Base-by-base conservation (phyloP, 306 rosid species). In the Hylodesmum podocarpum region DNA sequence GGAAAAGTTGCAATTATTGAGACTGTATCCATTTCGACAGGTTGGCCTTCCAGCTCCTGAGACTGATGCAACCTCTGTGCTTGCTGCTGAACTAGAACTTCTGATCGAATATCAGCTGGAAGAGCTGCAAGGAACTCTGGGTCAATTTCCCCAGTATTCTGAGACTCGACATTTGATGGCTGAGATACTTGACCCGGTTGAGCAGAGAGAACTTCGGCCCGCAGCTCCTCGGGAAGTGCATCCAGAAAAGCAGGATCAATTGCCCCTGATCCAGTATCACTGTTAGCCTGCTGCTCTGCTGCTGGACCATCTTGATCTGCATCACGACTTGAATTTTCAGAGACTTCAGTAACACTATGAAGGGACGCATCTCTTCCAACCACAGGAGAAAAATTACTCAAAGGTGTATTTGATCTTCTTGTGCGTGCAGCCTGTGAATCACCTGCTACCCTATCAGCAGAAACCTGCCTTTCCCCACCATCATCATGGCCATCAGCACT, bases 101-200 rank as follows among this genome's bases (percentile, higher is more conserved):
- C 98, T 15, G 97, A 96, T 83, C 98, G 93, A 74, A 96, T 96
- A 78, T 96, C 99, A 11, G 94, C 87, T 2, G 99, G 99, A 74
- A 96, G 99, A 76, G 99, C 99, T 40, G 99, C 99, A 68, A 96
- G 98, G 86, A 96, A 96, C 86, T 96, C 99, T 21, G 99, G 99
- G 75, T 96, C 99, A 81, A 96, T 96, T 85, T 96, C 99, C 49
- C 94, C 96, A 55, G 89, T 72, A 77, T 85, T 93, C 46, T 87
- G 97, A 75, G 96, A 71, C 73, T 93, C 98, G 25, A 75, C 78
- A 85, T 78, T 93, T 14, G 97, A 78, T 41, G 95, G 88, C 51
- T 90, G 90, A 72, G 97, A 90, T 28, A 75, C 98, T 87, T 93
- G 99, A 87, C 92, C 93, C 79, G 84, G 98, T 78, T 93, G 98